Evolutionary conservation across 116 monocot genomes (phyloP), one percentile per base, ranked within the genome.

Genomic region (Papilionanthe hybrid): DNA sequence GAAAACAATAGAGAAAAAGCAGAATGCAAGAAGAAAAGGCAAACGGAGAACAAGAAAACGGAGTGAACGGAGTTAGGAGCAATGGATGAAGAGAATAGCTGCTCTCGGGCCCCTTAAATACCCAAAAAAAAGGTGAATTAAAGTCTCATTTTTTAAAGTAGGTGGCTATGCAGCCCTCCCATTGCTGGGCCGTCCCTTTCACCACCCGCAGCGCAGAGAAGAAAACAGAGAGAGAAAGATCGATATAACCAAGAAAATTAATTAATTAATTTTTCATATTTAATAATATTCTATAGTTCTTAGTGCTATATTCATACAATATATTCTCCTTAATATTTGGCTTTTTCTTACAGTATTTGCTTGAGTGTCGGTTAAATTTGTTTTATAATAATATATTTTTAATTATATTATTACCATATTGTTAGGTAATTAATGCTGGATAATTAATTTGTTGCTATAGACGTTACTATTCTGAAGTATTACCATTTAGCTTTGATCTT

Each of bases 21-120:
- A 44, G 58, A 72, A 9, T 27, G 63, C 30, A 80, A 65, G 37
- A 25, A 77, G 50, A 20, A 20, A 68, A 79, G 8, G 22, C 19
- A 77, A 28, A 71, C 29, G 50, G 41, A 43, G 25, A 20, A 5
- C 28, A 47, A 85, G 72, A 43, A 78, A 72, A 76, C 77, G 81
- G 81, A 81, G 71, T 81, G 81, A 85, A 85, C 78, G 85, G 81
- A 82, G 85, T 42, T 49, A 60, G 37, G 72, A 81, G 10, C 49
- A 17, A 74, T 78, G 47, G 77, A 65, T 72, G 85, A 72, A 7
- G 63, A 65, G 42, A 45, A 19, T 1, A n/a, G 11, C 28, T 28
- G 44, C 72, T 42, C 78, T 82, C 11, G 3, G 37, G 19, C 85
- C 81, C 77, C 42, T 78, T 85, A 81, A 78, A 85, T 85, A 81